A percentile compares a stretch with the other conserved stretches of the same genome.
Conservation (phyloP, 176 grass and related monocot species). For the Juncus effusus region DNA sequence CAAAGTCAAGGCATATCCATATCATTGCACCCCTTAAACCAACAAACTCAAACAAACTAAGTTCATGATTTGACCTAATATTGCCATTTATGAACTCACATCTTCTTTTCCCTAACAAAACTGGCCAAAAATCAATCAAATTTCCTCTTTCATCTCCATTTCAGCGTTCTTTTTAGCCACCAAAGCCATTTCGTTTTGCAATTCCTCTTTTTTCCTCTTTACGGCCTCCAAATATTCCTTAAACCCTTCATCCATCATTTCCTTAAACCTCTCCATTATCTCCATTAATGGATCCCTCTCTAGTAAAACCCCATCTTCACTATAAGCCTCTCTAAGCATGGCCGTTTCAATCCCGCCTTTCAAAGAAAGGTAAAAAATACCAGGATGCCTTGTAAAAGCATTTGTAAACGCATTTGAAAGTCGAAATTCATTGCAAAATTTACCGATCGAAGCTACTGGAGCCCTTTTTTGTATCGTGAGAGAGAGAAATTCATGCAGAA, state of each 20-base stretch:
- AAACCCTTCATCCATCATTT: constrained; percentile 74
- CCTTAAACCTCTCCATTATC: constrained; percentile 62
- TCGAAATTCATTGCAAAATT: constrained; percentile 64
- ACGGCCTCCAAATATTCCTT: constrained; percentile 50
- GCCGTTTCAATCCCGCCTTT: constrained; percentile 84
- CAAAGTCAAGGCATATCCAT: too few relatives aligned
- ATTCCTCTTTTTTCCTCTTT: constrained; percentile 44
- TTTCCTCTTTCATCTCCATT: not conserved
- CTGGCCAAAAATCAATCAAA: not conserved
- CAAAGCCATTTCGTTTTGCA: constrained; percentile 37
- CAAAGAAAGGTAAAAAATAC: constrained; percentile 81
- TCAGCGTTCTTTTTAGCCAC: not conserved
- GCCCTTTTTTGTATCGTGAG: constrained; percentile 57
- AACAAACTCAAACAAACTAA: too few relatives aligned
- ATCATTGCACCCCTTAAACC: too few relatives aligned
- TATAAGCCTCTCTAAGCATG: constrained; percentile 77
- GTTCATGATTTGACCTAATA: too few relatives aligned
- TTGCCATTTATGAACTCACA: too few relatives aligned
- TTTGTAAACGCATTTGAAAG: constrained; percentile 70
- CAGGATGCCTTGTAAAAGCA: constrained; percentile 67
- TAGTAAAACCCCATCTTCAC: constrained; percentile 49
- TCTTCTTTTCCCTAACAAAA: too few relatives aligned
- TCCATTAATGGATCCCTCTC: constrained; percentile 74
- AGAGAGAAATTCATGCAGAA: constrained; percentile 76
- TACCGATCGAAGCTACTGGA: constrained; percentile 59